Conservation (phyloP, 2,329 filamentous ascomycete species). For the Akanthomyces uredinophilus region DNA sequence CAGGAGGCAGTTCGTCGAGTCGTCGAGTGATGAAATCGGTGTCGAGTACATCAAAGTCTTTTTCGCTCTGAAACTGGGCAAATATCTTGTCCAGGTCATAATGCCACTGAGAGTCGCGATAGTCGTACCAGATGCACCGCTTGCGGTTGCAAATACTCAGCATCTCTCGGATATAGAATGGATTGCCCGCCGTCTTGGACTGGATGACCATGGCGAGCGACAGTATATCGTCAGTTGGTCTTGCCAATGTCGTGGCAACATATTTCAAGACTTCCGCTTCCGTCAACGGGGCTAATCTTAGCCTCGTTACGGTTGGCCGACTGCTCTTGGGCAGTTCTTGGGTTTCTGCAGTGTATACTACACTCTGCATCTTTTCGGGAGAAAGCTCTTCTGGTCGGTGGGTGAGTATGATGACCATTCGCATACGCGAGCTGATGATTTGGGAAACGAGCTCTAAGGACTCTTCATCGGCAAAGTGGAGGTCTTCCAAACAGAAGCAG, state of each 20-base stretch:
- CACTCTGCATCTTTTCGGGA: conserved; percentile 47
- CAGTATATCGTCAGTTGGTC: conserved; percentile 64
- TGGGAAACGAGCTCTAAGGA: conserved; percentile 77
- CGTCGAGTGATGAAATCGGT: conserved; percentile 77
- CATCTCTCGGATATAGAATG: conserved; percentile 90
- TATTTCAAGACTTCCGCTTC: conserved; percentile 80
- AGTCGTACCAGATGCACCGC: conserved; percentile 87
- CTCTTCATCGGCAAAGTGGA: conserved; percentile 87
- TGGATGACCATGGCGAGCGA: conserved; percentile 80
- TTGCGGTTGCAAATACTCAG: conserved; percentile 81
- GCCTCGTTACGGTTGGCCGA: conserved; percentile 58
- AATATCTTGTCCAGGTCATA: conserved; percentile 85
- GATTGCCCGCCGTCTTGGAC: conserved; percentile 82
- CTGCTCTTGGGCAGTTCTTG: conserved; percentile 42
- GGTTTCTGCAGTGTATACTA: conserved; percentile 49
- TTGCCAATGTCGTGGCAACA: conserved; percentile 74
- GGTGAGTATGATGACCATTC: conserved; percentile 77
- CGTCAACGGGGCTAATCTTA: conserved; percentile 66
- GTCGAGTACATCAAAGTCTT: conserved; percentile 73
- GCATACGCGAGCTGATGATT: conserved; percentile 72
- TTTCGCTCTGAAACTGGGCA: conserved; percentile 73
- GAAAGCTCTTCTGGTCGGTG: conserved; percentile 63
- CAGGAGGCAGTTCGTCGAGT: conserved; percentile 67
- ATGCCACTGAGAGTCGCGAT: conserved; percentile 74
- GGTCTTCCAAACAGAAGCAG: conserved; percentile 81